Base-by-base conservation (phyloP, 2,329 filamentous ascomycete species). In the Venturia nashicola region DNA sequence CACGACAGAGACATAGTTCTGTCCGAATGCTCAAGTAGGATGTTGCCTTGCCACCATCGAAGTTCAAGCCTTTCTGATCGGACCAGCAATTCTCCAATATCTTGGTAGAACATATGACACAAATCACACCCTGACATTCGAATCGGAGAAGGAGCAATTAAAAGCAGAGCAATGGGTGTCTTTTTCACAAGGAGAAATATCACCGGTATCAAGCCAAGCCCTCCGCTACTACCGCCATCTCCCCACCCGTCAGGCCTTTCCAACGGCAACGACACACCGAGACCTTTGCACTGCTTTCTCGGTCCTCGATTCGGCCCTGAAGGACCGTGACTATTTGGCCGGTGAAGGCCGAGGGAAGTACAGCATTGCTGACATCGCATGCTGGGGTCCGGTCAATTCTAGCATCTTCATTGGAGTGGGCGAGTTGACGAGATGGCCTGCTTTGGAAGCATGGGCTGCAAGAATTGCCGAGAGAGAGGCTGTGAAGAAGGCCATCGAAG, bases 161-260 rank as follows among this genome's bases (percentile, higher is more conserved):
- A 70, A 75, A 51, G 77, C 76, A 57, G 83, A 85, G 75, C 81
- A 83, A 71, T 88, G 85, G 86, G 79, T 86, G 66, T 80, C 81
- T 42, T 88, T 84, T 83, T 76, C 78, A 68, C 76, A 78, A 61
- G 76, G 75, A n/a, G 76, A 75, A n/a, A 68, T 77, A 2, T 75
- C 75, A 61, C 73, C 73, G 0, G 76, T 77, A 76, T 77, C 79
- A 65, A 76, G 75, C 23, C 71, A 74, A 64, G 73, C 73, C 20
- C 74, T 74, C 67, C 72, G 75, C 63, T 75, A 75, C 71, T 48
- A 39, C 42, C 40, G 63, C 20, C 32, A 39, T 34, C 43, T 46
- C 12, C 40, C 55, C 34, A 59, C 23, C 11, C 36, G 51, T 23
- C 46, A 63, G 43, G 36, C 27, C 11, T 55, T 63, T 43, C 44